These are phyloP conservation scores for Mortierella sp. DNA, from an alignment of 371 early-diverging fungal genomes.

Conservation along the genomic window DNA sequence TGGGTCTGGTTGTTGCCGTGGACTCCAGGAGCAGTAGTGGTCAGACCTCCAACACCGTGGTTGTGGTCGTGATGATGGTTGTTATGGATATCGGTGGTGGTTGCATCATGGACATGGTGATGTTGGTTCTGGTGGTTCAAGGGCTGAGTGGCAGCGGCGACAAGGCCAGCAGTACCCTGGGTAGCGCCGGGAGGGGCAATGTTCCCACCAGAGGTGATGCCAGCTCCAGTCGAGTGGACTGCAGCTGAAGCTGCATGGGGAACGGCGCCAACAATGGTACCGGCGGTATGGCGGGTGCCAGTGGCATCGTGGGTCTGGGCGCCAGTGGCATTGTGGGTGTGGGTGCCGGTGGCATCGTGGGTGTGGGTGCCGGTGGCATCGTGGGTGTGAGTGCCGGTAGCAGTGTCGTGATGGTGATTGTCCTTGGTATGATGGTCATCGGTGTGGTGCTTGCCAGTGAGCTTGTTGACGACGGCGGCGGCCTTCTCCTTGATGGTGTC, in stretches of 20 bases:
- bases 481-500: conserved; percentile 66
- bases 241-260: neutral
- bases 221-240: neutral
- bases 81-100: neutral
- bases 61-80: neutral
- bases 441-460: conserved; percentile 38
- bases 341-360: too few relatives aligned
- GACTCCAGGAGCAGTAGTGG: neutral
- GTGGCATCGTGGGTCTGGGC: neutral
- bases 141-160: neutral
- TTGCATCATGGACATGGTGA: neutral
- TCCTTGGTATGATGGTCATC: neutral
- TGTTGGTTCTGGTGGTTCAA: neutral
- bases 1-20: neutral
- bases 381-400: neutral
- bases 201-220: neutral
- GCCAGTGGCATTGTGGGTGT: neutral
- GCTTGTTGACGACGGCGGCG: conserved; percentile 46
- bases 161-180: neutral
- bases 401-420: conserved; percentile 10
- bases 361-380: neutral
- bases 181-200: neutral
- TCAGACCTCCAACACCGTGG: neutral
- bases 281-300: neutral
- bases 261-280: neutral